Percentiles rank a stretch among this genome's conserved stretches.
phyloP scores from a whole-genome alignment of 2,329 filamentous ascomycete species.

The Alternaria sp. region DNA sequence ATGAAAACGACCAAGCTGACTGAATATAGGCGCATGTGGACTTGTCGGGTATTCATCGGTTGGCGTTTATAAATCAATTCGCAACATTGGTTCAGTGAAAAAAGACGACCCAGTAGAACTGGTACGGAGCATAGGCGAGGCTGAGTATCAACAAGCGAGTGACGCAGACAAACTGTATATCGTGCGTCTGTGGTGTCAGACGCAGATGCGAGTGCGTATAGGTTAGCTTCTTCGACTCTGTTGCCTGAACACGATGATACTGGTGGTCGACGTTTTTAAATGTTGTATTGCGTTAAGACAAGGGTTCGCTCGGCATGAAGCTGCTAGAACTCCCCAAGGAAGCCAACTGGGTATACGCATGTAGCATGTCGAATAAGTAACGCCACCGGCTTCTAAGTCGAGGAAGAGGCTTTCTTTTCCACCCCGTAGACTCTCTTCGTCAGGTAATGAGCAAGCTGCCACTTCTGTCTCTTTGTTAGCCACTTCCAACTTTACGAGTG shows the following conservation, averaged over 20 bases:
- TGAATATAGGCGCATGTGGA: conserved; percentile 60
- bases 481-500: not conserved
- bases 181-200: conserved; percentile 36
- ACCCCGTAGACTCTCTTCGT: conserved; percentile 3
- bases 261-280: not conserved
- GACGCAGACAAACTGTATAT: conserved; percentile 30
- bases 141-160: conserved; percentile 25
- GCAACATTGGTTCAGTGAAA: conserved; percentile 22
- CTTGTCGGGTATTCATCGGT: conserved; percentile 69
- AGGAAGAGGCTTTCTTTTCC: not conserved
- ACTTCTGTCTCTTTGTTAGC: conserved; percentile 24
- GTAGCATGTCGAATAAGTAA: not conserved
- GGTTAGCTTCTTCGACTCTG: not conserved
- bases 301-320: not conserved
- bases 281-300: not conserved
- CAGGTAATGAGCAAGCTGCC: conserved; percentile 25
- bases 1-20: not conserved
- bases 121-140: conserved; percentile 25
- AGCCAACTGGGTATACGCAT: not conserved
- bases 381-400: not conserved
- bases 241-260: not conserved
- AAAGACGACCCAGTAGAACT: conserved; percentile 22
- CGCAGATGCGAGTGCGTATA: conserved; percentile 27
- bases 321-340: not conserved
- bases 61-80: conserved; percentile 67